These are phyloP conservation scores for Penicillium macrosclerotiorum DNA, from an alignment of 495 filamentous ascomycete genomes.

Conservation along the genomic window DNA sequence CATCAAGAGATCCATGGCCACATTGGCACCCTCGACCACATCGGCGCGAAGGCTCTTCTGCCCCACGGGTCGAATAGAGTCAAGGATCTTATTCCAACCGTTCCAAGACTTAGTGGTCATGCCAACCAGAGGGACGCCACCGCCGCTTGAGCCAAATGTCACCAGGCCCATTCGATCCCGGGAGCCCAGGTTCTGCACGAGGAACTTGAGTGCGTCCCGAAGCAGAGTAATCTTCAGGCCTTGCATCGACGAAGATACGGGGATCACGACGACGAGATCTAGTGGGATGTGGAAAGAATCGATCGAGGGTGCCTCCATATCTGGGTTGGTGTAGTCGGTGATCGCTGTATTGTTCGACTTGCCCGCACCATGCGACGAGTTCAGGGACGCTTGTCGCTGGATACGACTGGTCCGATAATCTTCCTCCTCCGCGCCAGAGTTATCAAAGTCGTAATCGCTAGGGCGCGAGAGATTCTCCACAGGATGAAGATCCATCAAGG, in stretches of 20 bases:
- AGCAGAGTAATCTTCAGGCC: slow-evolving; percentile 95
- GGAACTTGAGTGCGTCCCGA: slow-evolving; percentile 89
- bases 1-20: slow-evolving; percentile 99
- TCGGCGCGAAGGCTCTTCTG: slow-evolving; percentile 97
- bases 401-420: slow-evolving; percentile 72
- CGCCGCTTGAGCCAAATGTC: slow-evolving; percentile 93
- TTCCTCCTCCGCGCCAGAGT: slow-evolving; percentile 85
- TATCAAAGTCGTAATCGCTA: slow-evolving; percentile 74
- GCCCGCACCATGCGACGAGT: slow-evolving; percentile 74
- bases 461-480: slow-evolving; percentile 57
- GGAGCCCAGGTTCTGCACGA: slow-evolving; percentile 88
- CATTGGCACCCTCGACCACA: slow-evolving; percentile 96
- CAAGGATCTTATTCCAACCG: slow-evolving; percentile 85
- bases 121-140: slow-evolving; percentile 91
- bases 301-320: slow-evolving; percentile 49
- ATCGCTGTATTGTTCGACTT: slow-evolving; percentile 47
- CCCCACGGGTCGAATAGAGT: slow-evolving; percentile 87
- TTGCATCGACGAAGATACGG: slow-evolving; percentile 98
- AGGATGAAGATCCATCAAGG: slow-evolving; percentile 78
- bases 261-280: slow-evolving; percentile 95
- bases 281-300: slow-evolving; percentile 83
- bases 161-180: slow-evolving; percentile 96
- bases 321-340: slow-evolving; percentile 66
- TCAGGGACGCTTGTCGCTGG: slow-evolving; percentile 81
- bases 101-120: slow-evolving; percentile 94